phyloP scores from a whole-genome alignment of 2,329 filamentous ascomycete genomes.

The Phialocephala subalpina region DNA sequence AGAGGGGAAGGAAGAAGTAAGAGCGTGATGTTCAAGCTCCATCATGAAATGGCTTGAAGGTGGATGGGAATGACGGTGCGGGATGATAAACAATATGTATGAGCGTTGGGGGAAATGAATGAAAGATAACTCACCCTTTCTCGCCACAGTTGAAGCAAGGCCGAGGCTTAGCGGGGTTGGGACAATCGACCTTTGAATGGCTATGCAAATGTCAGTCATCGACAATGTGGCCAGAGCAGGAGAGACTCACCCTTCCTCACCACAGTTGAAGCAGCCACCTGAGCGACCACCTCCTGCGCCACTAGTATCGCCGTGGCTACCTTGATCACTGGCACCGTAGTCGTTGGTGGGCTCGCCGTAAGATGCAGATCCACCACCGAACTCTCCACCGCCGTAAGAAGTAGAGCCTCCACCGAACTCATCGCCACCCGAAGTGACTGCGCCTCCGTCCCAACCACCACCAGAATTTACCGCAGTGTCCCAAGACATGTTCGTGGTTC shows the following conservation, averaged over 20 bases:
- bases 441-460: slow-evolving; percentile 6
- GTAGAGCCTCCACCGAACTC: slow-evolving; percentile 21
- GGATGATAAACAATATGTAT: not conserved
- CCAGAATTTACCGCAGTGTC: slow-evolving; percentile 28
- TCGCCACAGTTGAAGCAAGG: slow-evolving; percentile 63
- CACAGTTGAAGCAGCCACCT: slow-evolving; percentile 48
- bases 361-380: slow-evolving; percentile 11
- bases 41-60: not conserved
- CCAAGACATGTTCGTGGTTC: slow-evolving; percentile 40
- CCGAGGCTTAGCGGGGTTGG: slow-evolving; percentile 35
- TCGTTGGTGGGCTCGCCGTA: not conserved
- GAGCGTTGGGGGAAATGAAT: slow-evolving; percentile 37
- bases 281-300: slow-evolving; percentile 22
- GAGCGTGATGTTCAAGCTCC: not conserved
- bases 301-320: slow-evolving; percentile 16
- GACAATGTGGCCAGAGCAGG: slow-evolving; percentile 3
- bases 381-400: slow-evolving; percentile 13
- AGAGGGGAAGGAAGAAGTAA: not conserved
- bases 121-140: slow-evolving; percentile 59
- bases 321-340: slow-evolving; percentile 22
- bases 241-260: slow-evolving; percentile 66
- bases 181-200: slow-evolving; percentile 34
- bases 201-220: slow-evolving; percentile 16
- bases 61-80: not conserved
- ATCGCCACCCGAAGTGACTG: slow-evolving; percentile 8